A percentile compares a stretch with the other conserved stretches of the same genome.
phyloP scores from a whole-genome alignment of 768 basidiomycete species.

The Psilocybe cyanescens region DNA sequence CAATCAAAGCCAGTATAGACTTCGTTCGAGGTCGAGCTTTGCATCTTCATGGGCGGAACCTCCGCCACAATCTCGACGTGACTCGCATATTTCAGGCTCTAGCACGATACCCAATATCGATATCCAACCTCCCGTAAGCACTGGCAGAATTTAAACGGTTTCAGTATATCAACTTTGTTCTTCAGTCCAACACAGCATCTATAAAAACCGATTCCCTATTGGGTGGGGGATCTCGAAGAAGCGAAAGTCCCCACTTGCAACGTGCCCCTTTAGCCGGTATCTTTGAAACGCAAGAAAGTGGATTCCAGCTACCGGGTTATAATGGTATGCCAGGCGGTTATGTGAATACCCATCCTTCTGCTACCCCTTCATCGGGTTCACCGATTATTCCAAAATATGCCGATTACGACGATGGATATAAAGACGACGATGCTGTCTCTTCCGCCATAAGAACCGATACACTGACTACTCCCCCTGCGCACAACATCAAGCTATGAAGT shows the following conservation, averaged over 20 bases:
- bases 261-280: slow-evolving; percentile 5
- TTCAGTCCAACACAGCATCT: slow-evolving; percentile 13
- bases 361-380: slow-evolving; percentile 4
- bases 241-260: slow-evolving; percentile 12
- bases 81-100: slow-evolving; percentile 10
- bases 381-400: background rate
- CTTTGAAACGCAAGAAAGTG: background rate
- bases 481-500: slow-evolving; percentile 5
- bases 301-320: background rate
- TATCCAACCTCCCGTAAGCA: slow-evolving; percentile 41
- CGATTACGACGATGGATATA: slow-evolving; percentile 6
- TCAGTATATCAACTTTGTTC: background rate
- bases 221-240: slow-evolving; percentile 10
- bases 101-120: slow-evolving; percentile 34
- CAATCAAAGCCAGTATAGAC: slow-evolving; percentile 22
- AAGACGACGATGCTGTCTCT: slow-evolving; percentile 33
- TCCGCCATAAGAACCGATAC: slow-evolving; percentile 32
- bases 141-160: background rate
- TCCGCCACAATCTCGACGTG: background rate
- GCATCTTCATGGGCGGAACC: slow-evolving; percentile 22
- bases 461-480: slow-evolving; percentile 32
- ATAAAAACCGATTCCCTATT: slow-evolving; percentile 19
- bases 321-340: slow-evolving; percentile 22
- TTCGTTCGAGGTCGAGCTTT: slow-evolving; percentile 29
- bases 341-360: slow-evolving; percentile 6